Evolutionary conservation across 768 basidiomycete species (phyloP).

Genomic region (Holtermanniella nyarrowii): DNA sequence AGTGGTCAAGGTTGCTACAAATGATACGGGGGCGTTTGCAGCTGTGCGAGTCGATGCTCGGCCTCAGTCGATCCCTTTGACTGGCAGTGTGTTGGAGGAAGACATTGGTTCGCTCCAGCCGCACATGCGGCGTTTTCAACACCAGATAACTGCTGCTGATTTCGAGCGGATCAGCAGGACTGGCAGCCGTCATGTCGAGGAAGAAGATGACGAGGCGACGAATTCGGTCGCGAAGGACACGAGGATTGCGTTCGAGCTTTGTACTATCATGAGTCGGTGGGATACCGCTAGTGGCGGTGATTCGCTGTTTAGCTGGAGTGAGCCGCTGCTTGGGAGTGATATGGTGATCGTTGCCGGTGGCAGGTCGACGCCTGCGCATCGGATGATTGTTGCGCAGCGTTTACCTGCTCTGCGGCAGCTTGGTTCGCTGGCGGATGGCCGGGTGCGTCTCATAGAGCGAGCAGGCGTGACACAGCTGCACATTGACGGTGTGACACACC

Average conservation of each 20-base stretch:
- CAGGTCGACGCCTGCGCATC: conserved; percentile 37
- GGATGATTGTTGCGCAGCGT: conserved; percentile 16
- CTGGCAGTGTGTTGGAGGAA: conserved; percentile 52
- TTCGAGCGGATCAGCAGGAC: conserved; percentile 12
- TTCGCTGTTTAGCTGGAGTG: conserved; percentile 31
- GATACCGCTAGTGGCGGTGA: conserved; percentile 17
- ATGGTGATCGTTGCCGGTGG: conserved; percentile 48
- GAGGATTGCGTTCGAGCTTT: conserved; percentile 26
- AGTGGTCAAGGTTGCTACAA: conserved; percentile 71
- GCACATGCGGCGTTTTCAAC: conserved; percentile 43
- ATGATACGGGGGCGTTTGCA: conserved; percentile 76
- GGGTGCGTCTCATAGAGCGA: neutral
- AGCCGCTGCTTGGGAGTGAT: conserved; percentile 53
- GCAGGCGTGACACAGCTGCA: conserved; percentile 1
- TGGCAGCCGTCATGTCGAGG: conserved; percentile 36
- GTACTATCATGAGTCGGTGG: conserved; percentile 33
- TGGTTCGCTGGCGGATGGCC: neutral
- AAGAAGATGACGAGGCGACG: conserved; percentile 44
- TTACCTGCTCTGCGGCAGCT: conserved; percentile 10
- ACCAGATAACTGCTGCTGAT: conserved; percentile 28
- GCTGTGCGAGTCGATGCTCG: conserved; percentile 66
- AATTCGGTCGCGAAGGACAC: conserved; percentile 36
- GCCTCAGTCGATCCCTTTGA: conserved; percentile 50
- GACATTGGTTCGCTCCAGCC: conserved; percentile 63
- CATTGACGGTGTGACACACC: conserved; percentile 52